Conservation (phyloP, 176 grass and related monocot species). For the Carex pumila region DNA sequence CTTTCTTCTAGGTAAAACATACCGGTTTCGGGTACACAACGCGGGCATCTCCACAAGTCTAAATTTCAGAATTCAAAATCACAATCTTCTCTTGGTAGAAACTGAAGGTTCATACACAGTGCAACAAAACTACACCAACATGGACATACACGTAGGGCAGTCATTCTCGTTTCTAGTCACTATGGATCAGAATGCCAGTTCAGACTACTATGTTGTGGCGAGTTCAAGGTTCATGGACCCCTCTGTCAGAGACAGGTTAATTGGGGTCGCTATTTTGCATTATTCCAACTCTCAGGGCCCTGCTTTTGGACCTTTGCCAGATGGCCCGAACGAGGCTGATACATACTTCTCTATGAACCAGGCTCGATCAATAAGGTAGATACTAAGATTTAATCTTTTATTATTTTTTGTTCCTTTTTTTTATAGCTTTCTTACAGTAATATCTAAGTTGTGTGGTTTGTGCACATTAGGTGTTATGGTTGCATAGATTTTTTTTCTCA, state of each 20-base stretch:
- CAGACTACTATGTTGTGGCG: conserved; percentile 77
- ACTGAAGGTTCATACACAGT: conserved; percentile 91
- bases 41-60: conserved; percentile 69
- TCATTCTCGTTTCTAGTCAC: conserved; percentile 86
- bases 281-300: conserved; percentile 79
- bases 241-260: conserved; percentile 40
- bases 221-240: conserved; percentile 57
- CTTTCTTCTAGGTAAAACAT: conserved; percentile 65
- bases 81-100: conserved; percentile 74
- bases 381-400: neutral
- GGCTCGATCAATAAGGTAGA: conserved; percentile 83
- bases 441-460: neutral
- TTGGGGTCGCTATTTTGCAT: conserved; percentile 67
- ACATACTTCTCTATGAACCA: conserved; percentile 83
- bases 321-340: conserved; percentile 74
- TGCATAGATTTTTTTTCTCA: neutral
- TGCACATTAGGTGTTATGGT: neutral
- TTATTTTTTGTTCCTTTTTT: neutral
- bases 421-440: neutral
- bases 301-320: conserved; percentile 65
- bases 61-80: conserved; percentile 89
- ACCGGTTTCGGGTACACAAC: conserved; percentile 84
- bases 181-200: conserved; percentile 83
- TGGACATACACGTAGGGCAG: conserved; percentile 95
- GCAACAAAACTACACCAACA: conserved; percentile 84